Conservation (phyloP, 2,329 filamentous ascomycete genomes). For the Nectriaceae sp. region DNA sequence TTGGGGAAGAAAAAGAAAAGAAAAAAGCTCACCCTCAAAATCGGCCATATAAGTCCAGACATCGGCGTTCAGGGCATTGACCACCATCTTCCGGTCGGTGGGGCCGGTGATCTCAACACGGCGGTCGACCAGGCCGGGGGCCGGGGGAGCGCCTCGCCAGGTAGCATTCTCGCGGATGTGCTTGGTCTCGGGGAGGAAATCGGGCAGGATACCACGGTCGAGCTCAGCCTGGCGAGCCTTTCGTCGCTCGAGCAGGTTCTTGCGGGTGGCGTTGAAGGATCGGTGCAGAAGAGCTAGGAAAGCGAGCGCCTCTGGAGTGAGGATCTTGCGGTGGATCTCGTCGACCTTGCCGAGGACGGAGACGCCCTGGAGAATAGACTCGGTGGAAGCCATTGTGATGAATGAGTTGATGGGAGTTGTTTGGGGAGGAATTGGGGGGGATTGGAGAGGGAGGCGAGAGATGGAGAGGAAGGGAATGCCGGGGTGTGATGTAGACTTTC, state of each 20-base stretch:
- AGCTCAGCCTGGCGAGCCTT: conserved; percentile 87
- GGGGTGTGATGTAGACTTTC: conserved; percentile 28
- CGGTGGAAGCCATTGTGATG: conserved; percentile 65
- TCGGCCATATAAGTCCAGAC: conserved; percentile 99
- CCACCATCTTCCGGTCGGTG: conserved; percentile 98
- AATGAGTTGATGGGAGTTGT: conserved; percentile 15
- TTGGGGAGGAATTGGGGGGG: conserved; percentile 2
- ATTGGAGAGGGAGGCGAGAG: conserved; percentile 7
- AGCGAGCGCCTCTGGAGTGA: conserved; percentile 84
- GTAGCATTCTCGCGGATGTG: conserved; percentile 92
- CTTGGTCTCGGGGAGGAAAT: conserved; percentile 95
- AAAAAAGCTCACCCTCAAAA: conserved; percentile 76
- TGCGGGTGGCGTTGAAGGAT: conserved; percentile 88
- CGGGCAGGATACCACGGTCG: conserved; percentile 83
- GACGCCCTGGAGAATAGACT: conserved; percentile 84
- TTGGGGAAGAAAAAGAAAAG: conserved; percentile 2
- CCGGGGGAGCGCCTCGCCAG: conserved; percentile 91
- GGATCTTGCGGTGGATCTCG: conserved; percentile 82
- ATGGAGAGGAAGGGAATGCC: conserved; percentile 5
- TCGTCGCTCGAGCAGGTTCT: conserved; percentile 84
- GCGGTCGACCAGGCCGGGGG: conserved; percentile 89
- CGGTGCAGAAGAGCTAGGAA: conserved; percentile 95
- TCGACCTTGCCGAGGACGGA: conserved; percentile 79
- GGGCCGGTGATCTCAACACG: conserved; percentile 97
- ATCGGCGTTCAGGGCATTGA: conserved; percentile 93